Percentiles rank a stretch among this genome's conserved stretches.
Evolutionary conservation across 2,329 filamentous ascomycete species (phyloP).

Genomic region (Fusarium sp.): DNA sequence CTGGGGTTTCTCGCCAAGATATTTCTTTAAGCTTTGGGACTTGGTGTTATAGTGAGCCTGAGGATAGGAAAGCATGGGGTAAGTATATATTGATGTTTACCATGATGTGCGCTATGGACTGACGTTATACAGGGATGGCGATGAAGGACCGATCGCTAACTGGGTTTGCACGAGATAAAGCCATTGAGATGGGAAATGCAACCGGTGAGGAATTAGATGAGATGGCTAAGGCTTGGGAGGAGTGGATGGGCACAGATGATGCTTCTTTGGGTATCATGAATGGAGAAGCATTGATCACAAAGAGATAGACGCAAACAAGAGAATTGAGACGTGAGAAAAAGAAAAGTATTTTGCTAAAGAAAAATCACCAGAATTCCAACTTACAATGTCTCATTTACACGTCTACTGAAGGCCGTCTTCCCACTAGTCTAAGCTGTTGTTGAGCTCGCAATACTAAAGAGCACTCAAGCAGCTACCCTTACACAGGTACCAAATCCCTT

Average conservation of each 20-base stretch:
- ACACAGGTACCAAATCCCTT: conserved; percentile 10
- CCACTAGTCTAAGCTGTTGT: background rate
- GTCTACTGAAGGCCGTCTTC: too few species aligned
- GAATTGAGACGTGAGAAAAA: background rate
- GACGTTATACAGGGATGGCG: conserved; percentile 35
- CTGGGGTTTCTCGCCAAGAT: conserved; percentile 40
- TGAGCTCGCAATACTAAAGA: background rate
- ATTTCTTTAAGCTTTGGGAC: conserved; percentile 46
- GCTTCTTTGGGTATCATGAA: conserved; percentile 48
- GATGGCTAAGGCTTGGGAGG: conserved; percentile 47
- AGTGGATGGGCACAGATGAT: conserved; percentile 45
- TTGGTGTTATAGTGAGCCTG: conserved; percentile 46
- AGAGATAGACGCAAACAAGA: conserved; percentile 13
- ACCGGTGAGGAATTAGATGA: conserved; percentile 43
- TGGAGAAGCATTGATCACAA: conserved; percentile 46
- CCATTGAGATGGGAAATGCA: conserved; percentile 43
- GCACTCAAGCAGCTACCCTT: conserved; percentile 59
- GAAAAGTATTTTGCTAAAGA: background rate
- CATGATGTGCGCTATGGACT: background rate
- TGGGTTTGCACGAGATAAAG: conserved; percentile 43
- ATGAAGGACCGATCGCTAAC: conserved; percentile 44
- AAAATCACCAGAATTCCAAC: background rate
- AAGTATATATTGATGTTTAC: background rate
- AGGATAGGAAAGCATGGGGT: conserved; percentile 47
- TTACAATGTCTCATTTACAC: background rate